These are phyloP conservation scores for Boeremia lycopersici DNA, from an alignment of 2,329 filamentous ascomycete species.

Conservation along the genomic window DNA sequence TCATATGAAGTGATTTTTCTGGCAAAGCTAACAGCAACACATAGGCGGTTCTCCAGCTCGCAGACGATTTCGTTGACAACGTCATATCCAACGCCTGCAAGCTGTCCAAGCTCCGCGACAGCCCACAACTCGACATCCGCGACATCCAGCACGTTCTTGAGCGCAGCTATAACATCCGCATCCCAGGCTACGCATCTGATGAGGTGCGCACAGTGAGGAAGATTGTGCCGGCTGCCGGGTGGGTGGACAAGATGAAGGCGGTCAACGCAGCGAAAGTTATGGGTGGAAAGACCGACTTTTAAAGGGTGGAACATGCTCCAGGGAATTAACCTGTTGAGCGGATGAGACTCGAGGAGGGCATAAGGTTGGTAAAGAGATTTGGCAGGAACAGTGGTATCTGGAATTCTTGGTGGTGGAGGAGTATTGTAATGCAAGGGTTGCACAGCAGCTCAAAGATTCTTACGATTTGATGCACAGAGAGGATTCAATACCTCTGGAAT, in stretches of 20 bases:
- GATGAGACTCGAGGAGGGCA: neutral
- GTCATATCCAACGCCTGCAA: slow-evolving; percentile 86
- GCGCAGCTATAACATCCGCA: slow-evolving; percentile 75
- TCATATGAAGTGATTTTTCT: neutral
- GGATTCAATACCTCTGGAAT: neutral
- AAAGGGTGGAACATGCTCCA: neutral
- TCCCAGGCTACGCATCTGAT: slow-evolving; percentile 92
- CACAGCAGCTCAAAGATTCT: neutral
- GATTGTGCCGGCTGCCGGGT: slow-evolving; percentile 83
- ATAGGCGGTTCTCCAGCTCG: slow-evolving; percentile 83
- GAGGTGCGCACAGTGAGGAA: slow-evolving; percentile 94
- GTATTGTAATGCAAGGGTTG: neutral
- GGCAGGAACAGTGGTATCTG: neutral
- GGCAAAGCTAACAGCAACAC: slow-evolving; percentile 22
- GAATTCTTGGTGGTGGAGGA: neutral
- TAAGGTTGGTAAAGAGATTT: no score
- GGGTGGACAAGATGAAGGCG: slow-evolving; percentile 97
- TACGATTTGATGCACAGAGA: neutral
- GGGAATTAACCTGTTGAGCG: neutral
- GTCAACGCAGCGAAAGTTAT: slow-evolving; percentile 88
- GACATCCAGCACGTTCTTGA: slow-evolving; percentile 62
- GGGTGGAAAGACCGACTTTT: slow-evolving; percentile 53
- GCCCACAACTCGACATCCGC: slow-evolving; percentile 82
- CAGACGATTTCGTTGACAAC: slow-evolving; percentile 93
- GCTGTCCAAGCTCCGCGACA: slow-evolving; percentile 90